Percentiles rank a stretch among this genome's conserved stretches.
Evolutionary conservation across 257 asterid genomes (phyloP).

Genomic region (Hygrophila difformis): DNA sequence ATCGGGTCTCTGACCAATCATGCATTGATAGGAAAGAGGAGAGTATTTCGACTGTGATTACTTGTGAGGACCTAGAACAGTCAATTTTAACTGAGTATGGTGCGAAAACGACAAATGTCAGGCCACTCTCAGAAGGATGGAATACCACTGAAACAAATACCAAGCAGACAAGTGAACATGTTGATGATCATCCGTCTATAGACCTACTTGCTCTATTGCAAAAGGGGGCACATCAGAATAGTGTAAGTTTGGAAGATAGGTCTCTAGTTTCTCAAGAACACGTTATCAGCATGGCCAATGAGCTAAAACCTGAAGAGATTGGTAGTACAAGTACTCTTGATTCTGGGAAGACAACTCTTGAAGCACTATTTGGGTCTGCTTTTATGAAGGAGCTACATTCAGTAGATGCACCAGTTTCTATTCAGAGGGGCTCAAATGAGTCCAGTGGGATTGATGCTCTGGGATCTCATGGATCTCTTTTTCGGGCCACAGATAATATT

Average conservation of each 20-base stretch:
- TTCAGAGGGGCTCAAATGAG: constrained; percentile 37
- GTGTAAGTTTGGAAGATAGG: constrained; percentile 14
- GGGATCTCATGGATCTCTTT: constrained; percentile 25
- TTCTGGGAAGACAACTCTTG: constrained; percentile 40
- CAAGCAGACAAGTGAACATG: constrained; percentile 23
- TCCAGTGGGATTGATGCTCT: constrained; percentile 20
- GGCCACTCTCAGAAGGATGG: constrained; percentile 19
- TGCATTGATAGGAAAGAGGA: constrained; percentile 22
- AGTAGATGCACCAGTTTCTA: constrained; percentile 63
- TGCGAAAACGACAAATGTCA: constrained; percentile 21
- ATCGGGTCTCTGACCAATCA: constrained; percentile 27
- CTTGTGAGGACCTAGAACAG: constrained; percentile 81
- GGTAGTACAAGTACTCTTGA: constrained; percentile 8
- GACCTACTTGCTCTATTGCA: constrained; percentile 63
- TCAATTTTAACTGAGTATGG: constrained; percentile 48
- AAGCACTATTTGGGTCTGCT: constrained; percentile 65
- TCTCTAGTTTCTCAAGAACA: constrained; percentile 21
- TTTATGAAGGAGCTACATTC: constrained; percentile 68
- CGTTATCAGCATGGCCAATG: constrained; percentile 8
- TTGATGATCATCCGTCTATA: constrained; percentile 45
- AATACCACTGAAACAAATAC: constrained; percentile 13
- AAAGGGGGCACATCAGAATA: constrained; percentile 26
- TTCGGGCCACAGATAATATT: constrained; percentile 23
- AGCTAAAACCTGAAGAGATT: constrained; percentile 26
- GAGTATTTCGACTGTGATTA: constrained; percentile 34